A percentile compares a stretch with the other conserved stretches of the same genome.
phyloP scores from a whole-genome alignment of 768 basidiomycete genomes.

The Suillus discolor region DNA sequence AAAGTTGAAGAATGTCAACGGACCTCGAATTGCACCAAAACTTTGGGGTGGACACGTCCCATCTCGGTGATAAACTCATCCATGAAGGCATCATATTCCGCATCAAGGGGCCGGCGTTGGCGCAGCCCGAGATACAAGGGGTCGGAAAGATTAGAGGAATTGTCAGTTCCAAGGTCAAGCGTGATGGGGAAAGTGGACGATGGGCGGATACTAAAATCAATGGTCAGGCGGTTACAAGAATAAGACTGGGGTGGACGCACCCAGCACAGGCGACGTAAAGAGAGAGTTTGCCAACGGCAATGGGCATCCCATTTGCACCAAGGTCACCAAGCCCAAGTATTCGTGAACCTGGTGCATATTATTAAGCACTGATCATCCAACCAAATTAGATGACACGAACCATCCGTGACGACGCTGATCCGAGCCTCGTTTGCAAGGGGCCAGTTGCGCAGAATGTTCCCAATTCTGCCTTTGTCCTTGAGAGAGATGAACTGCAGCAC shows the following conservation, averaged over 20 bases:
- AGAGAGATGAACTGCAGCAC: conserved; percentile 68
- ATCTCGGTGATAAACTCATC: conserved; percentile 93
- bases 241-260: conserved; percentile 39
- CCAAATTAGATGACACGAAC: conserved; percentile 36
- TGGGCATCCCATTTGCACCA: conserved; percentile 84
- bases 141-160: conserved; percentile 74
- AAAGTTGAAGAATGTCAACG: conserved; percentile 12
- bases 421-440: conserved; percentile 73
- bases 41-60: conserved; percentile 69
- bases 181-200: conserved; percentile 80
- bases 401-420: conserved; percentile 92
- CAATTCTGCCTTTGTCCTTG: conserved; percentile 82
- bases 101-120: conserved; percentile 62
- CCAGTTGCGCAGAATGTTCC: conserved; percentile 71
- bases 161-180: conserved; percentile 91
- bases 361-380: conserved; percentile 11
- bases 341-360: conserved; percentile 60
- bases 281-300: conserved; percentile 90
- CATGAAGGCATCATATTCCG: conserved; percentile 81
- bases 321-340: conserved; percentile 89
- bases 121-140: conserved; percentile 89
- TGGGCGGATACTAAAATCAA: conserved; percentile 62
- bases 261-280: conserved; percentile 91
- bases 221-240: conserved; percentile 7
- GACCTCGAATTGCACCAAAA: conserved; percentile 86